phyloP scores from a whole-genome alignment of 1,139 yeast species.

The Yamadazyma epiphylla region DNA sequence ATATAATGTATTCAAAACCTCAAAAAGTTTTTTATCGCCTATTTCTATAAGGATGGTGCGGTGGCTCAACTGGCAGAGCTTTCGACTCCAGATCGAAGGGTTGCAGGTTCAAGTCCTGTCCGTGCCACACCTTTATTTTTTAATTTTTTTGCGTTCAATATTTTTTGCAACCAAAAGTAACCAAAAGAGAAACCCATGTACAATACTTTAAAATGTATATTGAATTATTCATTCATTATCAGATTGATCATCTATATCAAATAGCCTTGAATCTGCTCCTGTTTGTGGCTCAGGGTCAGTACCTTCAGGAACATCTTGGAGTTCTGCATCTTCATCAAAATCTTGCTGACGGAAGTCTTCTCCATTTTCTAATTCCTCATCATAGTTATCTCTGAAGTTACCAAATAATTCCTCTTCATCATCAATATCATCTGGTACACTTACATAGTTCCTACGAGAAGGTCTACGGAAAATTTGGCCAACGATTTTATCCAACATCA shows the following conservation, averaged over 20 bases:
- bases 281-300: too few species aligned
- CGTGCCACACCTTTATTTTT: slow-evolving; percentile 18
- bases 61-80: slow-evolving; percentile 31
- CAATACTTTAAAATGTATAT: not conserved
- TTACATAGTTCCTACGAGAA: slow-evolving; percentile 41
- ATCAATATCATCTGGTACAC: slow-evolving; percentile 42
- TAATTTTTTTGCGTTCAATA: slow-evolving; percentile 1
- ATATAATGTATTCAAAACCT: too few species aligned
- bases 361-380: slow-evolving; percentile 44
- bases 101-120: slow-evolving; percentile 32
- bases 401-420: slow-evolving; percentile 51
- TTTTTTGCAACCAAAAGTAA: too few species aligned
- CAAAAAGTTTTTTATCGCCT: not conserved
- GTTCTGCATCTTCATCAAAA: slow-evolving; percentile 10
- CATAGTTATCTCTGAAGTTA: slow-evolving; percentile 43
- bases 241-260: slow-evolving; percentile 36
- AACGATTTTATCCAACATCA: slow-evolving; percentile 32
- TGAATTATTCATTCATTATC: slow-evolving; percentile 19
- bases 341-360: slow-evolving; percentile 15
- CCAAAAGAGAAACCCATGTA: too few species aligned
- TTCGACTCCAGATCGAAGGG: slow-evolving; percentile 28
- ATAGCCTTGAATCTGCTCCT: slow-evolving; percentile 30
- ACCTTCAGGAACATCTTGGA: slow-evolving; percentile 11
- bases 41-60: slow-evolving; percentile 15
- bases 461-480: slow-evolving; percentile 36